Evolutionary conservation across 2,329 filamentous ascomycete species (phyloP), one percentile per base, ranked within the genome.

Genomic region (Sclerotinia glacialis): DNA sequence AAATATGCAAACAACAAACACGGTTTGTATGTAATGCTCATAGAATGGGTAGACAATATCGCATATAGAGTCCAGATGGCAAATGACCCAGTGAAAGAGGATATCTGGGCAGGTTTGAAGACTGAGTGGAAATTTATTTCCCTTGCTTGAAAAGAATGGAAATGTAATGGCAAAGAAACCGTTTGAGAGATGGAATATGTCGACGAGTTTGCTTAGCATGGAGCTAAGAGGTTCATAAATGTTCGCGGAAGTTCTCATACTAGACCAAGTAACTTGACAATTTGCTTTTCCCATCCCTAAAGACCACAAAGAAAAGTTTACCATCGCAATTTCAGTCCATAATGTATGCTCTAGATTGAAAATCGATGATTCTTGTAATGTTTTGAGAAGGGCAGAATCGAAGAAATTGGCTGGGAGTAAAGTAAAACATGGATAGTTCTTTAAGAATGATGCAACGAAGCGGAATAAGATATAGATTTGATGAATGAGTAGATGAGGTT

Each of bases 31-130:
- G 23, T 52, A 23, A 65, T 59, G 63, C 31, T 44, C 7, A 65
- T 65, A 59, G 28, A 34, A 59, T 65, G 44, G 53, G 28, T 42
- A 21, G 18, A 40, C 5, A 46, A 42, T 21, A 49, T 59, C 28
- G 23, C 54, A 28, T 65, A 58, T 21, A 46, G 31, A 4, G 44
- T 59, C n/a, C 63, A 65, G n/a, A 50, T 59, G 52, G 34, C n/a
- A 7, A 50, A 7, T 31, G 31, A 50, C 4, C 63, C 53, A 23
- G 53, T 65, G 18, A 34, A 21, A 16, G n/a, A 40, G 23, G 31
- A 59, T 37, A 46, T 42, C 23, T 65, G 63, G 44, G 31, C 11
- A 6, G 21, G 11, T 18, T 47, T 59, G 31, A 42, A 42, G 31
- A 49, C 46, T 11, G 11, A 59, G 12, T 44, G 44, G 42, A 60